Conservation (phyloP, 2,329 filamentous ascomycete genomes). For the Cladosporium oxysporum region DNA sequence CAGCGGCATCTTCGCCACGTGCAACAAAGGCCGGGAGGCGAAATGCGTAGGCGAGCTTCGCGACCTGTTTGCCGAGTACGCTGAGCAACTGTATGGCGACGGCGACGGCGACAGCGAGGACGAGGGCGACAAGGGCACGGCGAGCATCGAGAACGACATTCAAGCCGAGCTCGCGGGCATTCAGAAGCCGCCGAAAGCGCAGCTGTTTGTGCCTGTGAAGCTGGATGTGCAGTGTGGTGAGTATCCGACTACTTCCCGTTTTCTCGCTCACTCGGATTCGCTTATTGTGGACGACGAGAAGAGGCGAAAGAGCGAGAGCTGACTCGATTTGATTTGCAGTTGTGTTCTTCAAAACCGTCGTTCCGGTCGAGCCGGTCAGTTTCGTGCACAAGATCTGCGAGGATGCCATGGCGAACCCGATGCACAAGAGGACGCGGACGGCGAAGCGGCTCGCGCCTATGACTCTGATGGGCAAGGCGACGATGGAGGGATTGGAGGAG, state of each 20-base stretch:
- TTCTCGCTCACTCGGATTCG: not conserved
- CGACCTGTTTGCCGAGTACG: slow-evolving; percentile 66
- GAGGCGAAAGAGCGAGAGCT: not conserved
- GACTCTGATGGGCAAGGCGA: slow-evolving; percentile 64
- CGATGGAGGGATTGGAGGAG: slow-evolving; percentile 66
- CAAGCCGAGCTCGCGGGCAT: slow-evolving; percentile 69
- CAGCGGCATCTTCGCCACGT: slow-evolving; percentile 76
- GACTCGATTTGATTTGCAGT: slow-evolving; percentile 41
- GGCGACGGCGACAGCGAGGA: slow-evolving; percentile 48
- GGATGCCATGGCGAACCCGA: slow-evolving; percentile 54
- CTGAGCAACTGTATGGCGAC: slow-evolving; percentile 54
- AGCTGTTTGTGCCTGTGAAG: slow-evolving; percentile 55
- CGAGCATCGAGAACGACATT: slow-evolving; percentile 73
- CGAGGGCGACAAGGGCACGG: slow-evolving; percentile 35
- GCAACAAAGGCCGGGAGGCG: slow-evolving; percentile 68
- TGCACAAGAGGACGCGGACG: slow-evolving; percentile 57
- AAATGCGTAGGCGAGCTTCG: slow-evolving; percentile 69
- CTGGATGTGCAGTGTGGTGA: slow-evolving; percentile 58
- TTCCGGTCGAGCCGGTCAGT: slow-evolving; percentile 60
- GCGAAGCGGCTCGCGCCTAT: slow-evolving; percentile 63
- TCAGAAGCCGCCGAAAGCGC: slow-evolving; percentile 51
- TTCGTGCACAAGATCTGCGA: slow-evolving; percentile 61
- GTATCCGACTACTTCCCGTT: slow-evolving; percentile 22
- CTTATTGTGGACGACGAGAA: slow-evolving; percentile 7
- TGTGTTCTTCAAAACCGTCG: slow-evolving; percentile 59